Evolutionary conservation across 768 basidiomycete species (phyloP), one percentile per base, ranked within the genome.

Genomic region (Cystobasidium ongulense): DNA sequence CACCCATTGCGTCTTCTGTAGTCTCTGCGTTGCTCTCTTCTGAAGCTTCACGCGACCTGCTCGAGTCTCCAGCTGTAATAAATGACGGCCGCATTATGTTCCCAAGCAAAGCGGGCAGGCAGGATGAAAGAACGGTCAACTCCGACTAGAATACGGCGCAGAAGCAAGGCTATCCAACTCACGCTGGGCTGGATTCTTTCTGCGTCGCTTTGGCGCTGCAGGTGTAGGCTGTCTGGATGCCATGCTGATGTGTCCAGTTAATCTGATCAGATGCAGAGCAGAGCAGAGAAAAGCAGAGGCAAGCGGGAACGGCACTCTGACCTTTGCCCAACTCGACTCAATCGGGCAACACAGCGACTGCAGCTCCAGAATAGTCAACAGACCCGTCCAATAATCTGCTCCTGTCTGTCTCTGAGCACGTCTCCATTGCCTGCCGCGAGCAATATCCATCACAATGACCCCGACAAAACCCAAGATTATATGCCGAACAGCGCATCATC

Each of bases 21-120:
- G 54, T 54, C 33, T 71, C 68, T 1, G 53, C 68, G 38, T 71
- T 71, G 68, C 68, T 71, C 43, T 71, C 68, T 27, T 71, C 68
- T 38, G 68, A 71, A 5, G 68, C 68, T 59, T 71, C 68, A 15
- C 68, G 50, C 8, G 68, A 71, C 31, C 68, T 54, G 21, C 53
- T 57, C 33, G 68, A 71, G 39, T 71, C 68, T 31, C 54, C 54
- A 38, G 68, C 68, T 71, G 68, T 35, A 64, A 13, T 61, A 13
- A 25, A 23, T 61, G n/a, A n/a, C n/a, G n/a, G n/a, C n/a, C 31
- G 25, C 13, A 7, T 33, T 21, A 7, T 25, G 31, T 13, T 25
- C 31, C 54, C 8, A 21, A 33, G 8, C 31, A 33, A 7, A 8
- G 31, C 59, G 31, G 5, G n/a, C 21, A 61, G 4, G 59, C 8